Evolutionary conservation across 768 basidiomycete genomes (phyloP).

Genomic region (Pisolithus microcarpus): DNA sequence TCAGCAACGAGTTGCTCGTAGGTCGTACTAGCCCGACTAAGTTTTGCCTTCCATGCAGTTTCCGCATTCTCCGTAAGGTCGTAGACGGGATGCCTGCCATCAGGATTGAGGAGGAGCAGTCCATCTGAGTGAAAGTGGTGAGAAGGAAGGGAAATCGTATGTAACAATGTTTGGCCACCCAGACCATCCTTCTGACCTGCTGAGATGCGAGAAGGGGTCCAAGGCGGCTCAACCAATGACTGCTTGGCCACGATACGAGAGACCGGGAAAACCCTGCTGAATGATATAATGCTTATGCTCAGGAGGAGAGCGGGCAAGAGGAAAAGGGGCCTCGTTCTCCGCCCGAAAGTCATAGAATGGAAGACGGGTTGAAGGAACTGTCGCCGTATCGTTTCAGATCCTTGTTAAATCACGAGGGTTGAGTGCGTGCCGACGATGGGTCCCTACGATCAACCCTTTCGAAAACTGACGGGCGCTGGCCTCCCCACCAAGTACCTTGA

Average conservation of each 20-base stretch:
- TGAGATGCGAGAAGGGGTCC: neutral
- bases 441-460: too few relatives aligned
- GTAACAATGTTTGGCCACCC: too few relatives aligned
- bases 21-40: slow-evolving; percentile 30
- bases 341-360: neutral
- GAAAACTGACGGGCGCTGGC: too few relatives aligned
- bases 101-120: slow-evolving; percentile 30
- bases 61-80: slow-evolving; percentile 35
- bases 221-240: neutral
- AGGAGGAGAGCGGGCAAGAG: neutral
- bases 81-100: slow-evolving; percentile 38
- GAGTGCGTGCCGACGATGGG: too few relatives aligned
- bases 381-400: too few relatives aligned
- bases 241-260: neutral
- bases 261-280: neutral
- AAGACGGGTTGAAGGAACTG: neutral
- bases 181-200: neutral
- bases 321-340: neutral
- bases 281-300: neutral
- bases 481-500: too few relatives aligned
- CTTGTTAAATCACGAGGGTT: too few relatives aligned
- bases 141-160: slow-evolving; percentile 25
- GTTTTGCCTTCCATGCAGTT: slow-evolving; percentile 32
- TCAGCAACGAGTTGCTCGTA: slow-evolving; percentile 34
- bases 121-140: slow-evolving; percentile 26